Conservation (phyloP, 2,329 filamentous ascomycete species). For the Rutstroemia sp. region DNA sequence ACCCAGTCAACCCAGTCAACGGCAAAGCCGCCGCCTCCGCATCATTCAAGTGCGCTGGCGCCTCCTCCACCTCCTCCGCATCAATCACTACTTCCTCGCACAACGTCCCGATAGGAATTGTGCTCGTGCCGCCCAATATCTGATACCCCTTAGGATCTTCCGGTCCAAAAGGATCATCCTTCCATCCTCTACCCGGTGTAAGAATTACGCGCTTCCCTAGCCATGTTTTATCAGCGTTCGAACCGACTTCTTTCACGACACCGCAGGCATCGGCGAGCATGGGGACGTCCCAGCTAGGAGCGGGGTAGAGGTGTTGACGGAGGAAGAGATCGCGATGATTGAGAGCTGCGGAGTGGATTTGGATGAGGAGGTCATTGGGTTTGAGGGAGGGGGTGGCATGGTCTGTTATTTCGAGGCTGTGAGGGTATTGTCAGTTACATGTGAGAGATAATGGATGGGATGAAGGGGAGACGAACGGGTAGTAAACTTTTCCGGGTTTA, state of each 20-base stretch:
- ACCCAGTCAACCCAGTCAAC: constrained; percentile 66
- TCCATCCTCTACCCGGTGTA: constrained; percentile 74
- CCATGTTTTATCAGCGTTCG: constrained; percentile 40
- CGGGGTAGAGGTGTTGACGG: constrained; percentile 85
- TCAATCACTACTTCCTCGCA: constrained; percentile 66
- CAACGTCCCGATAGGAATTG: constrained; percentile 60
- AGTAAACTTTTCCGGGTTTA: constrained; percentile 85
- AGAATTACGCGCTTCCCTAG: constrained; percentile 68
- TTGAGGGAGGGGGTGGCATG: constrained; percentile 56
- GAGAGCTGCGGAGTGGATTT: constrained; percentile 70
- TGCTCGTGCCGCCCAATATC: constrained; percentile 62
- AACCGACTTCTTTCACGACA: constrained; percentile 58
- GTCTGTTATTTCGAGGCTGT: constrained; percentile 47
- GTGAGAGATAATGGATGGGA: background rate
- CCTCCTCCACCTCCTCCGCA: constrained; percentile 66
- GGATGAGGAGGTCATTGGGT: constrained; percentile 64
- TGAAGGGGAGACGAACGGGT: constrained; percentile 65
- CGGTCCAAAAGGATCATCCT: constrained; percentile 61
- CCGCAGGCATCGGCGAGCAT: constrained; percentile 80
- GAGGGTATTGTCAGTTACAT: background rate
- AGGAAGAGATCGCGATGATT: constrained; percentile 97
- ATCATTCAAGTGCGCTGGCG: constrained; percentile 63
- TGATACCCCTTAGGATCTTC: constrained; percentile 55
- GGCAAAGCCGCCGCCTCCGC: constrained; percentile 79
- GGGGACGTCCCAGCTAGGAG: constrained; percentile 69